Base-by-base conservation (phyloP, 2,329 filamentous ascomycete genomes). In the Claviceps sp. region DNA sequence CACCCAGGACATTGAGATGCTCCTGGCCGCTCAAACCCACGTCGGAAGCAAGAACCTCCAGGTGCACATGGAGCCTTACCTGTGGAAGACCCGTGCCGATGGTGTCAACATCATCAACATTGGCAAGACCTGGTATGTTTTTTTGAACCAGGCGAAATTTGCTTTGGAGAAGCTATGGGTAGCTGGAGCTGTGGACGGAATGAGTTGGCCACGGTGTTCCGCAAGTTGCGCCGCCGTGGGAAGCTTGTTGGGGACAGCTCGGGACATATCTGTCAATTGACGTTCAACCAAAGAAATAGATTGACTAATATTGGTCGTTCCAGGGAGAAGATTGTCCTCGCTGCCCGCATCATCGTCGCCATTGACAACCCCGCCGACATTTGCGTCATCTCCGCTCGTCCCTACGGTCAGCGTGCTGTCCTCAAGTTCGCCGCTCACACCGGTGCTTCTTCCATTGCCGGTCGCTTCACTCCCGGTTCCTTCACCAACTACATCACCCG, bases 401-500 rank as follows among this genome's bases (percentile, higher is more conserved):
- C 93, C 72, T 98, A 97, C 76, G 93, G 93, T 63, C 93, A 98
- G 83, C 91, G 93, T 78, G 91, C 93, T 66, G 94, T 98, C 70
- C 87, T 98, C 73, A 98, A 98, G 86, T 98, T 98, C 79, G 93
- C 93, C 68, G 79, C 89, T 60, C 93, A 98, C 86, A 98, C 93
- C 62, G 93, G 93, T 72, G 90, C 94, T 68, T 87, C 89, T 68
- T 87, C 93, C 74, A 98, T 98, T 69, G 94, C 93, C 68, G 93
- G 93, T 79, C 93, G 93, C 73, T 98, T 98, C 86, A 98, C 93
- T 71, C 93, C 93, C 72, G 93, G 93, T 87, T 95, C 91, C 76
- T 98, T 98, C 86, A 98, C 93, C 82, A 98, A 98, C 85, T 98
- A 98, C 86, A 98, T 98, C 86, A 98, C 94, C 75, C 91, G 93